Evolutionary conservation across 208 protist species (phyloP), one percentile per base, ranked within the genome.

Genomic region (Crithidia sp.): DNA sequence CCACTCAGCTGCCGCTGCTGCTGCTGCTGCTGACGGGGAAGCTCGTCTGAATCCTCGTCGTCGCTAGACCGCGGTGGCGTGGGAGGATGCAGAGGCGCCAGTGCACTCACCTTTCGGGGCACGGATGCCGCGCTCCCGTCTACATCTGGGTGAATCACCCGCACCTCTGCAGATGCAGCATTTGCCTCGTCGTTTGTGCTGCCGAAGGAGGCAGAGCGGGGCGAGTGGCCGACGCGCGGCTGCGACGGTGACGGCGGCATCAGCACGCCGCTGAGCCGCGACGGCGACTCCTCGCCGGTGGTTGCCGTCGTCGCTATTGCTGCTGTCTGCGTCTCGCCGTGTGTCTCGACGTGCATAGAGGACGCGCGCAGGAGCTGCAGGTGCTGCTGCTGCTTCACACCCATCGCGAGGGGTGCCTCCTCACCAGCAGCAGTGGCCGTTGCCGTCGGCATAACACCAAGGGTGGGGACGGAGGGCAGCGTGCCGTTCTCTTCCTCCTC

Each of bases 221-320:
- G 67, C 10, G 67, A 73, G 7, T 55, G 67, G n/a, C 36, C 16
- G 19, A 17, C 62, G 7, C 74, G 67, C 14, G 67, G 67, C 68
- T 74, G 68, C 55, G 74, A 74, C 62, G 74, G 74, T 12, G 67
- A 79, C 8, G 74, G 74, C 4, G 74, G 74, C 74, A 79, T 79
- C 45, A 79, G 54, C 2, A 71, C 28, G 4, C 43, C 67, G 19
- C 67, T 74, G 0, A 66, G 36, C 3, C 74, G 67, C 7, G 61
- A 71, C 6, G 58, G 53, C 4, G 67, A 74, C 67, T 66, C 44
- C 10, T 65, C 74, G 10, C 62, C 54, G 39, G 47, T 71, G 16
- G 67, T 60, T 16, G 16, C 7, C 7, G 53, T 65, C 7, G 74
- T 74, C 6, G 41, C 53, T 9, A 71, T 12, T 14, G 67, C 54